Evolutionary conservation across 2,329 filamentous ascomycete genomes (phyloP), one percentile per base, ranked within the genome.

Genomic region (Pseudogymnoascus destructans): DNA sequence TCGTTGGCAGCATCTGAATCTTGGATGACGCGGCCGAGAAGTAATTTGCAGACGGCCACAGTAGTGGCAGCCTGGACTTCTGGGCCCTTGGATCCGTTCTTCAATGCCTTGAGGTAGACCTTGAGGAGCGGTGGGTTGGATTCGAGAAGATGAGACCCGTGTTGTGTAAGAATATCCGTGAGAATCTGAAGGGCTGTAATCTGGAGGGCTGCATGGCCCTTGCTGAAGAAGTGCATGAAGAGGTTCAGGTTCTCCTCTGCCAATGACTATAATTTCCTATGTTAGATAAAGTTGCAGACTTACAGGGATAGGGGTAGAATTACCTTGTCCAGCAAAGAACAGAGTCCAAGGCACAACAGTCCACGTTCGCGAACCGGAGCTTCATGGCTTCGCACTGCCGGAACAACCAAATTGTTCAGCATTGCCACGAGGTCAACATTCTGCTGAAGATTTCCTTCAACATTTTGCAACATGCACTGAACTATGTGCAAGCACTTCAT

Each of bases 401-500:
- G 93, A 1, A 98, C 90, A 42, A 98, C 89, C 7, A 98, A 79
- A 64, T 93, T 97, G 75, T 98, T 97, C 55, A 98, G 78, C 87
- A 97, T 96, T n/a, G 88, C 88, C 3, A 95, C 89, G n/a, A 97
- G 74, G 67, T 95, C 86, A 59, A 87, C 84, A 69, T 95, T 95
- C 64, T 91, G 81, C 71, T 96, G 90, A 35, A 97, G 76, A 66
- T 87, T 87, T 61, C 89, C 89, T 57, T 87, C 80, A 8, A 98
- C 89, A 67, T 97, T 95, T 68, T 95, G 85, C 57, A 98, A 79
- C 87, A 97, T 95, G 76, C 90, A 97, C 71, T 96, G 89, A 23
- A 95, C 91, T 64, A 98, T 96, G 69, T 96, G 88, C 61, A 98
- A 78, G 71, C 93, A 97, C 73, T 97, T 97, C 82, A 96, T 91